phyloP scores from a whole-genome alignment of 2,329 filamentous ascomycete genomes.

The Arthrobotrys pseudoclavata region DNA sequence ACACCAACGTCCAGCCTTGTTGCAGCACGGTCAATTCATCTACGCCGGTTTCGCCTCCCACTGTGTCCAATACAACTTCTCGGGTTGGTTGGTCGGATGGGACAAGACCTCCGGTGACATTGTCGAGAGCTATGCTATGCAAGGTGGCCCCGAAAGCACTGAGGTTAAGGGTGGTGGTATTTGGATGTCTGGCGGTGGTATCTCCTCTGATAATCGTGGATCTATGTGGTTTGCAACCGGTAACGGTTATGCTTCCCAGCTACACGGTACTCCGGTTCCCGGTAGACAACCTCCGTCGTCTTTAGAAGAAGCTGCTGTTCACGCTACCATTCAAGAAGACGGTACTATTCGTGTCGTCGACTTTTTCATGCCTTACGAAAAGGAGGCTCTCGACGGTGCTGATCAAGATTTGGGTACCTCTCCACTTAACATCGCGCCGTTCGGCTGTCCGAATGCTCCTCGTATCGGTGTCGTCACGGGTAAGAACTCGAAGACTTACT shows the following conservation, averaged over 20 bases:
- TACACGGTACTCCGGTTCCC: conserved; percentile 67
- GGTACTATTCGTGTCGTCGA: conserved; percentile 68
- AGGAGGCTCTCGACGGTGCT: conserved; percentile 69
- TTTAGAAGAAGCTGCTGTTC: conserved; percentile 70
- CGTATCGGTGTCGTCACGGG: conserved; percentile 70
- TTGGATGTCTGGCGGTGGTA: conserved; percentile 70
- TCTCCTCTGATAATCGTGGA: conserved; percentile 69
- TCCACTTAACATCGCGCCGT: conserved; percentile 68
- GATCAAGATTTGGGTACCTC: conserved; percentile 70
- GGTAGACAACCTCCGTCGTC: conserved; percentile 68
- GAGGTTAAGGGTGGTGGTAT: conserved; percentile 67
- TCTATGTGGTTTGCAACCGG: conserved; percentile 70
- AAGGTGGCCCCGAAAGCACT: conserved; percentile 67
- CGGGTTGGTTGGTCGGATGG: conserved; percentile 70
- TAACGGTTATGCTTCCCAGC: conserved; percentile 70
- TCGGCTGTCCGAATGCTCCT: conserved; percentile 68
- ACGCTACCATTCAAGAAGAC: conserved; percentile 68
- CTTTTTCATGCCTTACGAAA: conserved; percentile 71
- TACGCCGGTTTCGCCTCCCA: conserved; percentile 71
- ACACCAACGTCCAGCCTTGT: conserved; percentile 68
- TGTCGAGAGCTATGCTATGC: conserved; percentile 68
- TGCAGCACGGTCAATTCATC: conserved; percentile 69
- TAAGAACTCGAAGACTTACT: conserved; percentile 71
- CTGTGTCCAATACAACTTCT: conserved; percentile 71
- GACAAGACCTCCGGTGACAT: conserved; percentile 68